A percentile compares a stretch with the other conserved stretches of the same genome.
phyloP scores from a whole-genome alignment of 768 basidiomycete genomes.

The Sarcomyxa edulis region DNA sequence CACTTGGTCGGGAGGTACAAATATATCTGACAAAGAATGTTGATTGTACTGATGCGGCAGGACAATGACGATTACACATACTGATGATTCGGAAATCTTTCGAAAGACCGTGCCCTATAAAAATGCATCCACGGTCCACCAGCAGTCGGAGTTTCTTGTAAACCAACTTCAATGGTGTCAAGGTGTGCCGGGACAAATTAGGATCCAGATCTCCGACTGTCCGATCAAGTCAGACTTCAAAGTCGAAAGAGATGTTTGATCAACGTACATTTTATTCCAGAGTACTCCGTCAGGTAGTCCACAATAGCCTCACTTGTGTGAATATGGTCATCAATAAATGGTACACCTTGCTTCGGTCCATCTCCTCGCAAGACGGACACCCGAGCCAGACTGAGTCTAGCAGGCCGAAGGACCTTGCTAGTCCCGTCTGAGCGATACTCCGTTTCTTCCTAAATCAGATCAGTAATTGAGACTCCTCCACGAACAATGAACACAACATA shows the following conservation, averaged over 20 bases:
- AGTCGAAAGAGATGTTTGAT: not conserved
- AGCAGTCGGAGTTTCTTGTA: conserved; percentile 95
- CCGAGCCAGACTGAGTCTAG: conserved; percentile 86
- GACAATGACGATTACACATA: conserved; percentile 31
- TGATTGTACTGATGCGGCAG: not conserved
- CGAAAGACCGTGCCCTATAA: conserved; percentile 94
- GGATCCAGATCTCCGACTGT: conserved; percentile 95
- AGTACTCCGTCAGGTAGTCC: conserved; percentile 95
- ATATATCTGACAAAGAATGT: conserved; percentile 64
- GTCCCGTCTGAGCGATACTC: conserved; percentile 94
- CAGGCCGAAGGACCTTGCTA: conserved; percentile 87
- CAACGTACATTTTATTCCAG: conserved; percentile 84
- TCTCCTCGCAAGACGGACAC: conserved; percentile 91
- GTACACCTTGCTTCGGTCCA: conserved; percentile 72
- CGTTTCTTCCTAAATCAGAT: conserved; percentile 70
- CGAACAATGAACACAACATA: conserved; percentile 18
- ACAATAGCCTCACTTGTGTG: conserved; percentile 94
- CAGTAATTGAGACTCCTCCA: no score
- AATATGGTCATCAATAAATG: conserved; percentile 98
- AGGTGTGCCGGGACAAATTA: conserved; percentile 71
- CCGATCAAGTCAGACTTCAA: conserved; percentile 6
- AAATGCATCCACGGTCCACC: conserved; percentile 93
- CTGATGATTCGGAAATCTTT: conserved; percentile 99
- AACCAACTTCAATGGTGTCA: conserved; percentile 95
- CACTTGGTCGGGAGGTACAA: conserved; percentile 91